Evolutionary conservation across 2,329 filamentous ascomycete species (phyloP).

Genomic region (Cladosporium sp.): DNA sequence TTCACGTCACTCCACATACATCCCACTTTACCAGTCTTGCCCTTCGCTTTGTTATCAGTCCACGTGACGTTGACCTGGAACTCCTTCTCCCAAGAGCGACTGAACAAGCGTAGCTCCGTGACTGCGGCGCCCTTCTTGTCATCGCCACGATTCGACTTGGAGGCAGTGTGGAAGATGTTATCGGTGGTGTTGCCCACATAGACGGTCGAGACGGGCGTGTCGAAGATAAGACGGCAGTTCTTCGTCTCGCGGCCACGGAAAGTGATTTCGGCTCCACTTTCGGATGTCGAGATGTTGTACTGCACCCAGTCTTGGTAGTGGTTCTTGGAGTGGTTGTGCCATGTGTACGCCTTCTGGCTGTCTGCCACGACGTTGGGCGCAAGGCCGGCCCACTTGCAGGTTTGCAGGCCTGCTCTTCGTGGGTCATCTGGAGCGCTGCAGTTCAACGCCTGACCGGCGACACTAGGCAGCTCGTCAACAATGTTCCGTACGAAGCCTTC

Average conservation of each 20-base stretch:
- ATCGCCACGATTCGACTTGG: conserved; percentile 45
- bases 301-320: conserved; percentile 57
- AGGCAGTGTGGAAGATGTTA: background rate
- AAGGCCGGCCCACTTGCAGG: conserved; percentile 72
- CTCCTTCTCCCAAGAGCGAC: conserved; percentile 71
- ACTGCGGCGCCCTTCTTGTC: conserved; percentile 52
- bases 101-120: conserved; percentile 74
- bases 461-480: conserved; percentile 68
- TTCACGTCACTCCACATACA: conserved; percentile 93
- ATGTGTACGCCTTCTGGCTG: background rate
- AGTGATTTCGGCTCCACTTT: conserved; percentile 57
- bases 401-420: conserved; percentile 55
- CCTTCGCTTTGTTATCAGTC: conserved; percentile 42
- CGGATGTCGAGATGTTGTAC: conserved; percentile 57
- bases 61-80: conserved; percentile 77
- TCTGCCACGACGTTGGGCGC: conserved; percentile 61
- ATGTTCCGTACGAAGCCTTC: conserved; percentile 67
- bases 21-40: conserved; percentile 64
- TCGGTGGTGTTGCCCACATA: conserved; percentile 53
- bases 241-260: conserved; percentile 63
- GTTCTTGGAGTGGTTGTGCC: conserved; percentile 18
- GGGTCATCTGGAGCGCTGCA: conserved; percentile 44
- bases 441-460: conserved; percentile 57
- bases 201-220: conserved; percentile 65
- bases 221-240: conserved; percentile 72